These are phyloP conservation scores for Epipyxis sp. DNA, from an alignment of 108 stramenopile species.

Conservation along the genomic window DNA sequence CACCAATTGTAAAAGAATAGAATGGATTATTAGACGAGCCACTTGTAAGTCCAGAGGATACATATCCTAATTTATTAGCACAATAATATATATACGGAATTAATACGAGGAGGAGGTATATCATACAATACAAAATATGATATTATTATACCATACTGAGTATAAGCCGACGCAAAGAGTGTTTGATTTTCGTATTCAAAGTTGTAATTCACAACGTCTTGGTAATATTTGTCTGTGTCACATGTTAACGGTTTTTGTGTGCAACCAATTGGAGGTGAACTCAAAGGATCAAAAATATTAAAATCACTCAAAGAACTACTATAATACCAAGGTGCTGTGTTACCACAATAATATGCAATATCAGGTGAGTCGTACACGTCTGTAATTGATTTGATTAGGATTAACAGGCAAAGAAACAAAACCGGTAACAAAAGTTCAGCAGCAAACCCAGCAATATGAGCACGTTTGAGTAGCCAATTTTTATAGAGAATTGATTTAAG, in stretches of 20 bases:
- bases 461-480: slow-evolving; percentile 6
- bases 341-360: slow-evolving; percentile 34
- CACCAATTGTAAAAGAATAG: slow-evolving; percentile 52
- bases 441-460: neutral
- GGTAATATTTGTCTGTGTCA: neutral
- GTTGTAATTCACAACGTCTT: slow-evolving; percentile 5
- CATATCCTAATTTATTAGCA: no score
- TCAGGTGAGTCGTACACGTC: slow-evolving; percentile 9
- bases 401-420: slow-evolving; percentile 1
- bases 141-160: no score
- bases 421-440: slow-evolving; percentile 30
- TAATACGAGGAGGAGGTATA: no score
- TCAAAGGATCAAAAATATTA: neutral
- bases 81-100: no score
- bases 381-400: slow-evolving; percentile 16
- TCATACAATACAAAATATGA: no score
- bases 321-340: slow-evolving; percentile 1
- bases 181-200: no score
- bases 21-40: slow-evolving; percentile 6
- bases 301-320: neutral
- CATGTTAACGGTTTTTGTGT: slow-evolving; percentile 11
- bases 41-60: neutral
- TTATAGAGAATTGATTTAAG: neutral
- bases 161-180: neutral
- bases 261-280: neutral